phyloP scores from a whole-genome alignment of 1,139 yeast genomes.

The Yamadazyma dushanensis region DNA sequence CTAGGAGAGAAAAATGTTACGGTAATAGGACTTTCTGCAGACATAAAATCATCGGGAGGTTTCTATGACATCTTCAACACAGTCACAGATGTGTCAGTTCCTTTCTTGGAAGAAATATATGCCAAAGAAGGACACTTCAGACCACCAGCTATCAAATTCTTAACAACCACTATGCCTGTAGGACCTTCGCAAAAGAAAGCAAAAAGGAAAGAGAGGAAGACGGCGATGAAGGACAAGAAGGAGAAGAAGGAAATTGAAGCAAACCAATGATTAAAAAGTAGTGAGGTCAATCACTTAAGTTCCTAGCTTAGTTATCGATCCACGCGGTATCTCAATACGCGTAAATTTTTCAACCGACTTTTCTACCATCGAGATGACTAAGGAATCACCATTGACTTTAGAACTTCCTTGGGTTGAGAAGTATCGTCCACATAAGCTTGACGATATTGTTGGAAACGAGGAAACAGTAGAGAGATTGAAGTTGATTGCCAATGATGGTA shows the following conservation, averaged over 20 bases:
- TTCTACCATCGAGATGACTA: slow-evolving; percentile 12
- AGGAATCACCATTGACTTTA: slow-evolving; percentile 19
- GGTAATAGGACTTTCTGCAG: slow-evolving; percentile 29
- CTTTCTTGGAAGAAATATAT: slow-evolving; percentile 41
- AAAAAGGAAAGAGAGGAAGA: slow-evolving; percentile 2
- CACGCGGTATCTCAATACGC: slow-evolving; percentile 2
- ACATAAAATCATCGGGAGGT: slow-evolving; percentile 25
- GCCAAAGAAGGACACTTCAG: slow-evolving; percentile 17
- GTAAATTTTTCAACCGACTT: slow-evolving; percentile 6
- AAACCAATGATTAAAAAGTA: no score
- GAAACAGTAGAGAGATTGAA: slow-evolving; percentile 85
- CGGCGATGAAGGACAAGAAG: background rate
- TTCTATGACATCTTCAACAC: slow-evolving; percentile 31
- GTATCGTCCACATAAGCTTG: slow-evolving; percentile 76
- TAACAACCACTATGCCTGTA: slow-evolving; percentile 44
- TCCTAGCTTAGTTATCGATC: no score
- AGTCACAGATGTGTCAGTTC: slow-evolving; percentile 40
- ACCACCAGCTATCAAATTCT: slow-evolving; percentile 37
- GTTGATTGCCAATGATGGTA: slow-evolving; percentile 87
- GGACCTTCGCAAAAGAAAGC: slow-evolving; percentile 21
- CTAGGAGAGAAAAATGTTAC: slow-evolving; percentile 28
- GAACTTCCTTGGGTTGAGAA: slow-evolving; percentile 85
- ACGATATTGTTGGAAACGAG: slow-evolving; percentile 89
- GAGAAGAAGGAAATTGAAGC: background rate
- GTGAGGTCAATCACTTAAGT: no score